These are phyloP conservation scores for Epichloe glyceriae DNA, from an alignment of 2,329 filamentous ascomycete genomes.

Conservation along the genomic window DNA sequence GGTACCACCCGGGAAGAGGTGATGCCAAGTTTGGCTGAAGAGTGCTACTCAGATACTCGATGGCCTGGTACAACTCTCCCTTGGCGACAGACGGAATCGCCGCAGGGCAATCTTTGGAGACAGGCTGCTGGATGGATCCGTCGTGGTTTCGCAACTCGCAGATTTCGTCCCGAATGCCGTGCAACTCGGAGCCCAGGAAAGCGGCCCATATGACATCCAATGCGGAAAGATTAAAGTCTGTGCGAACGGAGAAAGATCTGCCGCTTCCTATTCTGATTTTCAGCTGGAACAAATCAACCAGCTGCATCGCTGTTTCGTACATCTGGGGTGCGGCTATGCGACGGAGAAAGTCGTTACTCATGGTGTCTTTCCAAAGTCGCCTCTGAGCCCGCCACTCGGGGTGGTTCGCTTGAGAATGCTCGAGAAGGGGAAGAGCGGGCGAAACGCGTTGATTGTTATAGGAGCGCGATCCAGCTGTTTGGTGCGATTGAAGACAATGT, in stretches of 20 bases:
- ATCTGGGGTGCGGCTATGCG: slow-evolving; percentile 17
- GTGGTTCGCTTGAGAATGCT: slow-evolving; percentile 21
- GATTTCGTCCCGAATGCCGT: not conserved
- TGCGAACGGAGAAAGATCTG: slow-evolving; percentile 11
- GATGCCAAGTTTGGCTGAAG: not conserved
- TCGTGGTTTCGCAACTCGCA: not conserved
- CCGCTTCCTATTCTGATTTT: slow-evolving; percentile 18
- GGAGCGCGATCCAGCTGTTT: slow-evolving; percentile 31
- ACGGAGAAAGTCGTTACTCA: slow-evolving; percentile 23
- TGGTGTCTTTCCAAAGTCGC: slow-evolving; percentile 24
- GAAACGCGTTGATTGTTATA: slow-evolving; percentile 19
- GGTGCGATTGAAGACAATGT: slow-evolving; percentile 26
- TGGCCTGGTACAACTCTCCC: not conserved
- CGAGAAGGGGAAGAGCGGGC: slow-evolving; percentile 19
- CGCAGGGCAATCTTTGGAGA: not conserved
- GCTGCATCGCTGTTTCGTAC: slow-evolving; percentile 16
- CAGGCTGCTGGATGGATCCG: not conserved
- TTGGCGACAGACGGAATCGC: not conserved
- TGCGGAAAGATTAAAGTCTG: slow-evolving; percentile 17
- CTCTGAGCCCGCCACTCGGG: slow-evolving; percentile 20
- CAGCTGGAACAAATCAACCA: slow-evolving; percentile 22
- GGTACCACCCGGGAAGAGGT: not conserved
- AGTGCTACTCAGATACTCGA: not conserved
- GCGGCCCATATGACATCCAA: slow-evolving; percentile 20
- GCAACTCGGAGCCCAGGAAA: slow-evolving; percentile 13